Base-by-base conservation (phyloP, 306 rosid species). In the barrel medic (Medicago truncatula) region DNA sequence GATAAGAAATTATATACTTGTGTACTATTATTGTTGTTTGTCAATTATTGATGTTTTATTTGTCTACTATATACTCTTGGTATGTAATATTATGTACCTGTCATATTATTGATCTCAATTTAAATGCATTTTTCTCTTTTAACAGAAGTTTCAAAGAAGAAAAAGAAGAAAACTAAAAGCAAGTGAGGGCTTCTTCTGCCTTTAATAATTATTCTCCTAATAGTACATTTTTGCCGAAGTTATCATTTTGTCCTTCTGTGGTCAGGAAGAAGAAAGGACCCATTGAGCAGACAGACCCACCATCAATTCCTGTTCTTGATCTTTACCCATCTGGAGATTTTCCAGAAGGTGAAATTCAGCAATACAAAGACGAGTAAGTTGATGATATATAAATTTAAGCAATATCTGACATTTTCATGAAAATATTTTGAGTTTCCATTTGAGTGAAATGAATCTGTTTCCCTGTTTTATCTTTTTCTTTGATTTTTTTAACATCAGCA, bases 91-190 rank as follows among this genome's bases (percentile, higher is more conserved):
- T 8, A 13, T 58, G n/a, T 78, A 4, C 70, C 34, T 82, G 28
- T 8, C 71, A 59, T 75, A 68, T 14, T 44, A 8, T 57, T 73
- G 31, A 57, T 73, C 36, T 83, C 54, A 61, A 67, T 71, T 40
- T 78, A 18, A 62, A 40, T 61, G 64, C 34, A 12, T 17, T 76
- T 75, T 80, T 77, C 70, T 79, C 23, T 46, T 70, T 70, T 34
- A 61, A 82, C 91, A 89, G 96, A 90, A 77, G 87, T 75, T 78
- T 8, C 91, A 77, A 95, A 95, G 93, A 95, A 95, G 86, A 95
- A 95, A 84, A 95, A 95, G 92, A 95, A 95, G 96, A 95, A 92
- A 90, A 61, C 76, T 76, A 95, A 88, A 86, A 95, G 89, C 97
- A 92, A 95, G 99, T 92, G 89, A 88, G 97, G 78, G 70, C 23